phyloP scores from a whole-genome alignment of 441 rosid genomes.

The Populus trichocarpa region DNA sequence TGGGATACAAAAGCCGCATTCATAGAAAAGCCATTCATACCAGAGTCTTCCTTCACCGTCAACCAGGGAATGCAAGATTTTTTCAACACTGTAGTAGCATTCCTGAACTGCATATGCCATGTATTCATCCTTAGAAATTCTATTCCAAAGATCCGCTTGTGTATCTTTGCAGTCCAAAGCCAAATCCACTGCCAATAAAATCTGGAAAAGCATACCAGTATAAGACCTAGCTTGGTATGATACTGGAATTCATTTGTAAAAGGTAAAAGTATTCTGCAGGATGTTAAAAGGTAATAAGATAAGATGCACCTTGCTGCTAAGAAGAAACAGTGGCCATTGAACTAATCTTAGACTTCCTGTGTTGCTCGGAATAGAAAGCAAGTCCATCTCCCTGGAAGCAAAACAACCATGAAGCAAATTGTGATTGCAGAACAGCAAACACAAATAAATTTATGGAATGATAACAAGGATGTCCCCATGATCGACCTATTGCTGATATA shows the following conservation, averaged over 20 bases:
- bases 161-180: slow-evolving; percentile 92
- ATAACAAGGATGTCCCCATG: slow-evolving; percentile 16
- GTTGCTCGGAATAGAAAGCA: slow-evolving; percentile 93
- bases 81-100: slow-evolving; percentile 86
- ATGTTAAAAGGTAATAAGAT: slow-evolving; percentile 21
- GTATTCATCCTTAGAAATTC: slow-evolving; percentile 90
- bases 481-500: slow-evolving; percentile 84
- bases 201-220: slow-evolving; percentile 43
- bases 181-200: slow-evolving; percentile 91
- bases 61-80: slow-evolving; percentile 75
- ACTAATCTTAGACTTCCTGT: slow-evolving; percentile 88
- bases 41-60: slow-evolving; percentile 97
- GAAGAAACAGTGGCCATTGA: slow-evolving; percentile 99
- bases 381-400: slow-evolving; percentile 89
- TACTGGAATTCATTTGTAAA: background rate
- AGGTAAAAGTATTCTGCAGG: background rate
- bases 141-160: slow-evolving; percentile 75
- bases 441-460: slow-evolving; percentile 10
- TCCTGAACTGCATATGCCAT: slow-evolving; percentile 98
- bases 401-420: slow-evolving; percentile 9
- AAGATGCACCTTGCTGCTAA: slow-evolving; percentile 86
- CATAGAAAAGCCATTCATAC: slow-evolving; percentile 34
- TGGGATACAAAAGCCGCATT: background rate
- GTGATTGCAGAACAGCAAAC: slow-evolving; percentile 3
- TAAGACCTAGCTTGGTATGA: slow-evolving; percentile 20